Conservation (phyloP, 2,329 filamentous ascomycete genomes). For the Nemania sp. region DNA sequence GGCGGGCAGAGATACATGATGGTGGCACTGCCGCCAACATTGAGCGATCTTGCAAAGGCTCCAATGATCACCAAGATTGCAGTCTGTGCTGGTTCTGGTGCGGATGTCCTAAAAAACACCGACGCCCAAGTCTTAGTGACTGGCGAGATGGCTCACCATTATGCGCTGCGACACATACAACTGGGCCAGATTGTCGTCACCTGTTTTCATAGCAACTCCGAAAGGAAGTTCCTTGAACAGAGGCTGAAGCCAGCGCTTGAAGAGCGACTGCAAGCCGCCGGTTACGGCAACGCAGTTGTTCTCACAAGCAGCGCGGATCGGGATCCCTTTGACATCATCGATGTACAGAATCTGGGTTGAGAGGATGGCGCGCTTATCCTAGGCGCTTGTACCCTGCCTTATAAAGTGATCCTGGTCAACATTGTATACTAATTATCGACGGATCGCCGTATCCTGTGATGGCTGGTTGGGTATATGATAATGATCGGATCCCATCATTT, state of each 20-base stretch:
- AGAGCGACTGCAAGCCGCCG: slow-evolving; percentile 56
- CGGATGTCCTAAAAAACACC: slow-evolving; percentile 69
- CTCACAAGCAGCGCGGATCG: slow-evolving; percentile 77
- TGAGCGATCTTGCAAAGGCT: slow-evolving; percentile 41
- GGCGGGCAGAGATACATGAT: slow-evolving; percentile 63
- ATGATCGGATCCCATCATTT: neutral
- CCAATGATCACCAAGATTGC: slow-evolving; percentile 66
- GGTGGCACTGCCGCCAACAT: slow-evolving; percentile 51
- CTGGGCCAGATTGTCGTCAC: slow-evolving; percentile 80
- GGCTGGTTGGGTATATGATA: neutral
- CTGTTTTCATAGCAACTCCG: slow-evolving; percentile 91
- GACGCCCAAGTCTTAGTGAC: slow-evolving; percentile 83
- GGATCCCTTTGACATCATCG: slow-evolving; percentile 84
- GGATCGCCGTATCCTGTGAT: neutral
- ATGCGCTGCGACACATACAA: slow-evolving; percentile 84
- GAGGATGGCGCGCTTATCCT: neutral
- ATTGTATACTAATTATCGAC: neutral
- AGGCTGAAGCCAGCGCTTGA: slow-evolving; percentile 70
- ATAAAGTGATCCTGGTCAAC: neutral
- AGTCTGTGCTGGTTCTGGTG: slow-evolving; percentile 88
- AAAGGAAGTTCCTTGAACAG: slow-evolving; percentile 77
- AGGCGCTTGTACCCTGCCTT: neutral
- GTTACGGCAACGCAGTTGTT: slow-evolving; percentile 55
- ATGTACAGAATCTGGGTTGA: slow-evolving; percentile 45
- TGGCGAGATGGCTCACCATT: slow-evolving; percentile 92